Evolutionary conservation across 2,329 filamentous ascomycete species (phyloP).

Genomic region (Myriosclerotinia scirpicola): DNA sequence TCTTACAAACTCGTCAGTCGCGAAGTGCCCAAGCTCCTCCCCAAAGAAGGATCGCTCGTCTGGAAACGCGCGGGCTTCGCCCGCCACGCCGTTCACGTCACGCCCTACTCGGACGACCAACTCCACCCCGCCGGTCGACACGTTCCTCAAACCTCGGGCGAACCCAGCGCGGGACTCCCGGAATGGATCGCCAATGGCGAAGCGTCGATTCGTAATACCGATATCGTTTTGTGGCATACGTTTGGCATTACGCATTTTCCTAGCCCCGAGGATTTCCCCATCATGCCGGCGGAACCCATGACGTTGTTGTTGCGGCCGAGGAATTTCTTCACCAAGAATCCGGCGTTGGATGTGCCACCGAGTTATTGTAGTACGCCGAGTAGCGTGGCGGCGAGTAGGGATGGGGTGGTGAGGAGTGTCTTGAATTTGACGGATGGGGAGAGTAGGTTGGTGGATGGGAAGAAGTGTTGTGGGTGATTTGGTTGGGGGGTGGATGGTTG

Average conservation of each 20-base stretch:
- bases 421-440: conserved; percentile 17
- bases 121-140: conserved; percentile 60
- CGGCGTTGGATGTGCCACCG: conserved; percentile 58
- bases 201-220: conserved; percentile 72
- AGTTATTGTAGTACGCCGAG: conserved; percentile 73
- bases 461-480: conserved; percentile 7
- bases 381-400: conserved; percentile 51
- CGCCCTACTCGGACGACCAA: conserved; percentile 64
- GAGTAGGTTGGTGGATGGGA: conserved; percentile 22
- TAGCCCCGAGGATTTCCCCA: conserved; percentile 83
- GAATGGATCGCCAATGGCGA: conserved; percentile 59
- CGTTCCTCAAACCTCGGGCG: conserved; percentile 56
- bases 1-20: conserved; percentile 88
- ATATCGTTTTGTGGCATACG: conserved; percentile 91
- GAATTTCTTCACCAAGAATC: conserved; percentile 60
- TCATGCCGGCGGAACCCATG: conserved; percentile 89
- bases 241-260: conserved; percentile 92
- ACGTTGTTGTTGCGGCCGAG: conserved; percentile 58
- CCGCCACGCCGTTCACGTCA: conserved; percentile 58
- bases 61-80: conserved; percentile 60
- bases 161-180: conserved; percentile 47
- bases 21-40: conserved; percentile 75
- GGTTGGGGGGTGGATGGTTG: no score
- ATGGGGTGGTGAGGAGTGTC: conserved; percentile 10
- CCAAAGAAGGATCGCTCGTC: conserved; percentile 77